Conservation (phyloP, 2,329 filamentous ascomycete genomes). For the Tolypocladium amazonense region DNA sequence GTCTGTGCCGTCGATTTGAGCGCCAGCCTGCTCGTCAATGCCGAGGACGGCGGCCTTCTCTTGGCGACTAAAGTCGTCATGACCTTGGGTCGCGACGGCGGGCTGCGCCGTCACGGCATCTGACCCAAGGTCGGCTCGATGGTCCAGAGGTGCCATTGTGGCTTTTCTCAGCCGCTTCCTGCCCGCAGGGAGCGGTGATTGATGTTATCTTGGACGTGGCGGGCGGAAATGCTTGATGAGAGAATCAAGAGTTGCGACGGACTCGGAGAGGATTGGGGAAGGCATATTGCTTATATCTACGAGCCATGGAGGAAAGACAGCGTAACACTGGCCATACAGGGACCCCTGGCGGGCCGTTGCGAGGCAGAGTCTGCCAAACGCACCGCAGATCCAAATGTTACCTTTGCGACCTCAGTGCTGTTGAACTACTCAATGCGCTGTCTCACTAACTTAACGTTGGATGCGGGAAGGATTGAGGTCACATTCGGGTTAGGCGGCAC, state of each 20-base stretch:
- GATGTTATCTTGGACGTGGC: not conserved
- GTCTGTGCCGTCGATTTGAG: not conserved
- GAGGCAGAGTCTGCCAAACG: not conserved
- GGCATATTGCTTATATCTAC: not conserved
- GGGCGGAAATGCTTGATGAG: not conserved
- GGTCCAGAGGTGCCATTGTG: not conserved
- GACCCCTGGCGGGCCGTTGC: no score
- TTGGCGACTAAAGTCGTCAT: not conserved
- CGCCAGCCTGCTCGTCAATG: constrained; percentile 5
- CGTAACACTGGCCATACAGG: not conserved
- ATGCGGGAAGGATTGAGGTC: not conserved
- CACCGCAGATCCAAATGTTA: not conserved
- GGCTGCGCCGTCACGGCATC: not conserved
- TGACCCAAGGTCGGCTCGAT: no score
- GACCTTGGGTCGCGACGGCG: not conserved
- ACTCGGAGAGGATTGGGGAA: not conserved
- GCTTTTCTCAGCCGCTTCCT: not conserved
- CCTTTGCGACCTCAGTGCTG: not conserved
- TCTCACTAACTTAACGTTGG: not conserved
- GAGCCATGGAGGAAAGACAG: not conserved
- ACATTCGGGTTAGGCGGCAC: not conserved
- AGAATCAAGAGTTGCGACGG: not conserved
- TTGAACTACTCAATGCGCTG: not conserved
- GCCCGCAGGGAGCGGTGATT: not conserved
- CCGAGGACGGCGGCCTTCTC: constrained; percentile 2